Conservation (phyloP, 2,329 filamentous ascomycete genomes). For the Fusarium udum region DNA sequence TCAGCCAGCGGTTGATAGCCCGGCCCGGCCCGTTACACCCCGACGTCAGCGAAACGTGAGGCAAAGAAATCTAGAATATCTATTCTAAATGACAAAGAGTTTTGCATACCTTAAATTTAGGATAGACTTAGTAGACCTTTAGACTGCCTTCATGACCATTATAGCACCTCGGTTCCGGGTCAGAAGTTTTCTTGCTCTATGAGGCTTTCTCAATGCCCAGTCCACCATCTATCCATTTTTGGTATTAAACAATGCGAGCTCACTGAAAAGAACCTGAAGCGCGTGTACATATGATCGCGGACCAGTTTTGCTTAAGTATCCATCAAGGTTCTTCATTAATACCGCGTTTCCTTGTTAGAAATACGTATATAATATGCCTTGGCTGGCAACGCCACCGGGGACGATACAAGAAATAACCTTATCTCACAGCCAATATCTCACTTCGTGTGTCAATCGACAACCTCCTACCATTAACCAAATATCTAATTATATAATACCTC, state of each 20-base stretch:
- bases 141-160: background rate
- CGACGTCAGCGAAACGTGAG: background rate
- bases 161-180: background rate
- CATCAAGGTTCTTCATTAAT: constrained; percentile 16
- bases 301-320: background rate
- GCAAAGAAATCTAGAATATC: background rate
- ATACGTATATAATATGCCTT: background rate
- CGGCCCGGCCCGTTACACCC: background rate
- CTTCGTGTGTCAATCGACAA: background rate
- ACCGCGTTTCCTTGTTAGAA: background rate
- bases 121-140: too few species aligned
- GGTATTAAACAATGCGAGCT: background rate
- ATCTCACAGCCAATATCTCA: background rate
- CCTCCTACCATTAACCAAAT: background rate
- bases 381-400: too few species aligned
- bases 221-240: background rate
- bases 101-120: background rate
- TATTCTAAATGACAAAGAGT: background rate
- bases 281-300: too few species aligned
- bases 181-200: background rate
- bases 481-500: background rate
- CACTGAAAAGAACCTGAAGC: background rate
- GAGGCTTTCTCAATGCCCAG: background rate
- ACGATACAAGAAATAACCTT: background rate
- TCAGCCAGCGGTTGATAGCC: background rate